Evolutionary conservation across 306 rosid genomes (phyloP).

Genomic region (Boehmeria nivea): DNA sequence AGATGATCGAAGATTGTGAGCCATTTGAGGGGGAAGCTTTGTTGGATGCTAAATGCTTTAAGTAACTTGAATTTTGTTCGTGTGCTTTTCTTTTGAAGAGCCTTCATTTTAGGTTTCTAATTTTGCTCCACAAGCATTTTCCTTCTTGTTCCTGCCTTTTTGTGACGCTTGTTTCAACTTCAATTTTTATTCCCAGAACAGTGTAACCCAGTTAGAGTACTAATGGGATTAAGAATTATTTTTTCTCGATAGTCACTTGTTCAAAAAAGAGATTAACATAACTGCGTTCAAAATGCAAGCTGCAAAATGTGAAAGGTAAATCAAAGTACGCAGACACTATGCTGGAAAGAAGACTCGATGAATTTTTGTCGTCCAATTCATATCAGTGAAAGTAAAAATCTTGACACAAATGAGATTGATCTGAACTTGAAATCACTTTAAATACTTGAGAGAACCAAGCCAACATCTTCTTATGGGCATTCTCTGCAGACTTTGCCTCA

Average conservation of each 20-base stretch:
- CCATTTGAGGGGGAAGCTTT: slow-evolving; percentile 78
- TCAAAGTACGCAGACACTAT: too few species aligned
- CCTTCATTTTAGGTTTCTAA: background rate
- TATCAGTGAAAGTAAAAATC: too few species aligned
- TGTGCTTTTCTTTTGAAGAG: background rate
- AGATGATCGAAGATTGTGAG: slow-evolving; percentile 81
- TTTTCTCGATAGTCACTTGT: too few species aligned
- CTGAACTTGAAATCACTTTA: slow-evolving; percentile 24
- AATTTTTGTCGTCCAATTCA: too few species aligned
- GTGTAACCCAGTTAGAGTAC: background rate
- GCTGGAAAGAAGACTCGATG: too few species aligned
- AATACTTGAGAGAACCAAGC: slow-evolving; percentile 35
- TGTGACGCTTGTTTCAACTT: background rate
- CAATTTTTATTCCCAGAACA: slow-evolving; percentile 12
- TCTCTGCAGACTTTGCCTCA: slow-evolving; percentile 33
- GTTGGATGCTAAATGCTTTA: slow-evolving; percentile 82
- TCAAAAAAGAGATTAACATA: too few species aligned
- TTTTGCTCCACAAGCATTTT: background rate
- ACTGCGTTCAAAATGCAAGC: too few species aligned
- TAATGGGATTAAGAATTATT: background rate
- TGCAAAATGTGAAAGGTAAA: too few species aligned
- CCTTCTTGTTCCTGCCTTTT: background rate
- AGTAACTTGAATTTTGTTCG: slow-evolving; percentile 23
- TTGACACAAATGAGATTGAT: too few species aligned
- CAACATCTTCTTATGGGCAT: slow-evolving; percentile 34